Conservation (phyloP, 495 filamentous ascomycete genomes). For the Lasiosphaeria ovina region DNA sequence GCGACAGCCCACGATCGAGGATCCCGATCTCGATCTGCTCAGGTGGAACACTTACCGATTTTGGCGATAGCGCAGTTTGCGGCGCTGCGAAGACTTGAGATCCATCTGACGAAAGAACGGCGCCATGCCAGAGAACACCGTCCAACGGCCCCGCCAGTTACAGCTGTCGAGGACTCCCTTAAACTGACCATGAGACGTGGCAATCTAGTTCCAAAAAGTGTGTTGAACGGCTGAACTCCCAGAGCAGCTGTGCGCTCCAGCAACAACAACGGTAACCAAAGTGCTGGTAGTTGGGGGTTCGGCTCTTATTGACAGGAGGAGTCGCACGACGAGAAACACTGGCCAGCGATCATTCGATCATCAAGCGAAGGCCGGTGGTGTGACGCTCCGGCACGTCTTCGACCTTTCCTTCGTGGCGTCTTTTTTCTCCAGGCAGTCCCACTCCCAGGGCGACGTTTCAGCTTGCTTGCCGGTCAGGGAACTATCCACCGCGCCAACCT, state of each 20-base stretch:
- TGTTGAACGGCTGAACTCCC: neutral
- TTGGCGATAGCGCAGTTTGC: no score
- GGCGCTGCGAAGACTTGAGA: no score
- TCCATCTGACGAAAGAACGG: neutral
- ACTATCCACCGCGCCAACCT: neutral
- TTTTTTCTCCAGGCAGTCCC: neutral
- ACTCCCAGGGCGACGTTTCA: constrained; percentile 4
- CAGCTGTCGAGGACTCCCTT: constrained; percentile 7
- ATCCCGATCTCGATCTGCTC: no score
- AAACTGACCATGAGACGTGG: constrained; percentile 1
- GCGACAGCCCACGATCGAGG: no score
- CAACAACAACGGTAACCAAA: neutral
- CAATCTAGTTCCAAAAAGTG: neutral
- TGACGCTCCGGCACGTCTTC: neutral
- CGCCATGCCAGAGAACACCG: constrained; percentile 8
- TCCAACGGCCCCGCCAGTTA: constrained; percentile 1
- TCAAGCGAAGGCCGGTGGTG: neutral
- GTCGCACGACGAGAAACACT: neutral
- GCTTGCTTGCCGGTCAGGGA: neutral
- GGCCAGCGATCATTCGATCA: neutral
- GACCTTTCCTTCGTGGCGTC: neutral
- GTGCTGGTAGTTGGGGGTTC: neutral
- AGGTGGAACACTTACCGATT: no score
- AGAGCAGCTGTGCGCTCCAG: neutral
- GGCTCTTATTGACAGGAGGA: no score